A percentile compares a stretch with the other conserved stretches of the same genome.
Evolutionary conservation across 2,329 filamentous ascomycete species (phyloP).

Genomic region (Diplodia scrobiculata): DNA sequence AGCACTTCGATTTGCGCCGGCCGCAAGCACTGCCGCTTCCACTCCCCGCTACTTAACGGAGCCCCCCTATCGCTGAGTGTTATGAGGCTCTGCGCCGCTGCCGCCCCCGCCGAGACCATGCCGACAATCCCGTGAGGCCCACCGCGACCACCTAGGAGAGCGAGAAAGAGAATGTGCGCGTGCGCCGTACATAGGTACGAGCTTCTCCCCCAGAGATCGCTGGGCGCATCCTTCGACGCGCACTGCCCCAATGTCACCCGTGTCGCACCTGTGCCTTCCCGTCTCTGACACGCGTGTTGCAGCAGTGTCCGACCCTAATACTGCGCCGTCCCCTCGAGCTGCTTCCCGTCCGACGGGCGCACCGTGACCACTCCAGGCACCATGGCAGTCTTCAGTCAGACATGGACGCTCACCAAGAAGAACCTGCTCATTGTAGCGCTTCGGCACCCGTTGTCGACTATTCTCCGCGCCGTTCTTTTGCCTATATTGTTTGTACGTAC

Average conservation of each 20-base stretch:
- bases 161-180: background rate
- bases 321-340: background rate
- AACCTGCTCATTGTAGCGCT: conserved; percentile 58
- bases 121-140: background rate
- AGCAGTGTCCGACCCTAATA: background rate
- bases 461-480: conserved; percentile 58
- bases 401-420: conserved; percentile 61
- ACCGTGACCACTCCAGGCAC: background rate
- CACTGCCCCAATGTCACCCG: background rate
- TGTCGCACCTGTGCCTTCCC: background rate
- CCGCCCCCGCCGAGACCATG: conserved; percentile 8
- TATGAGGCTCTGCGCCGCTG: background rate
- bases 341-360: background rate
- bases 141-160: background rate
- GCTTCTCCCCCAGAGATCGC: background rate
- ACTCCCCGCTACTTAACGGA: too few relatives aligned
- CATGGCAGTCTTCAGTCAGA: conserved; percentile 53
- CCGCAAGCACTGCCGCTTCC: conserved; percentile 3
- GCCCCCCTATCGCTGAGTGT: too few relatives aligned
- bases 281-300: too few relatives aligned
- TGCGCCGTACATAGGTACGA: background rate
- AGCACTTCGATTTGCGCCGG: conserved; percentile 3
- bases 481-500: conserved; percentile 55
- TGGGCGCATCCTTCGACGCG: conserved; percentile 4
- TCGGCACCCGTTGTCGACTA: conserved; percentile 58